phyloP scores from a whole-genome alignment of 2,329 filamentous ascomycete species.

The Epichloe bromicola region DNA sequence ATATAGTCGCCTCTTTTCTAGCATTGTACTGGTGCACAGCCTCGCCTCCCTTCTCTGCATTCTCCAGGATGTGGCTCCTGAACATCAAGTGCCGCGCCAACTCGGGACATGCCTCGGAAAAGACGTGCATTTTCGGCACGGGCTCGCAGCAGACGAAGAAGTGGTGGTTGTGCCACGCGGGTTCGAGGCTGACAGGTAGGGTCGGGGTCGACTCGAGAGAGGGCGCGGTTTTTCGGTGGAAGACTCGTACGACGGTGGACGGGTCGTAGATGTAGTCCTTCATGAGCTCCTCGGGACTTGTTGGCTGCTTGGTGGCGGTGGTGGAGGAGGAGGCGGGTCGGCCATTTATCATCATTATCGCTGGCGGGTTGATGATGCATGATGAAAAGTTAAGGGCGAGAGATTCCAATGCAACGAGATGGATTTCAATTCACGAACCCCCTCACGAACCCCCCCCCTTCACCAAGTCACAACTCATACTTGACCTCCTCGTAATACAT shows the following conservation, averaged over 20 bases:
- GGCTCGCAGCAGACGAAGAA: slow-evolving; percentile 27
- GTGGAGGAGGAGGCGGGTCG: too few relatives aligned
- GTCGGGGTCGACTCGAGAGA: too few relatives aligned
- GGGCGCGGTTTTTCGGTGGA: slow-evolving; percentile 16
- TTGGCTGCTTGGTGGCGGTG: too few relatives aligned
- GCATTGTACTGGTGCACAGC: slow-evolving; percentile 24
- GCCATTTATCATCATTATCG: too few relatives aligned
- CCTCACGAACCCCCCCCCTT: rapidly evolving
- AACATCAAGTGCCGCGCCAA: slow-evolving; percentile 27
- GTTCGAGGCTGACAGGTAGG: too few relatives aligned
- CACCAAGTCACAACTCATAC: slow-evolving; percentile 6
- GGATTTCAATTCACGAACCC: too few relatives aligned
- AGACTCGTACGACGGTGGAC: slow-evolving; percentile 12
- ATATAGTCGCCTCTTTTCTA: slow-evolving; percentile 25
- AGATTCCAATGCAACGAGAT: too few relatives aligned
- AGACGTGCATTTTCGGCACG: slow-evolving; percentile 35
- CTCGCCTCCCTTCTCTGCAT: slow-evolving; percentile 18
- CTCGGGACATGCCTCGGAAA: slow-evolving; percentile 28
- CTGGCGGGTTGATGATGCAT: neutral
- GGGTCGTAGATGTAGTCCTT: neutral
- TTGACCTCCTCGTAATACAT: slow-evolving; percentile 13
- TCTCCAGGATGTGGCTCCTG: slow-evolving; percentile 26
- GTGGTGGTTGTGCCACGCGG: neutral
- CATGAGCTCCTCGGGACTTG: too few relatives aligned
- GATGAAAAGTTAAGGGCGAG: neutral